These are phyloP conservation scores for Trifolium pratense DNA, from an alignment of 306 rosid genomes.

Conservation along the genomic window DNA sequence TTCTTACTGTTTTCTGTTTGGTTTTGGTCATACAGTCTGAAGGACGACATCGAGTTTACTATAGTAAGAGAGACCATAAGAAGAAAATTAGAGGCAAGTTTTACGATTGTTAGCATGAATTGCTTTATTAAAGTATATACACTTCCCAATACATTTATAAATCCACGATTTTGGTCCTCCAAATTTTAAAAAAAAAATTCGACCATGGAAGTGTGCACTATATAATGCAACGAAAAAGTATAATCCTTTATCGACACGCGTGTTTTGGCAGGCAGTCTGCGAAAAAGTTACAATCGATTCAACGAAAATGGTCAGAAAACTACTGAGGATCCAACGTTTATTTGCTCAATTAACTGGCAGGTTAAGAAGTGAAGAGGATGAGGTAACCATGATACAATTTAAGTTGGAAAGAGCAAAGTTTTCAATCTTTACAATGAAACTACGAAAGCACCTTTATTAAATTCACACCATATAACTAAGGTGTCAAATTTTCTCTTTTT, in stretches of 20 bases:
- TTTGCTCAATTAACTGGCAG: slow-evolving; percentile 73
- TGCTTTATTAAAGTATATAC: slow-evolving; percentile 5
- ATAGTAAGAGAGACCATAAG: slow-evolving; percentile 82
- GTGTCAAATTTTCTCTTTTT: not conserved
- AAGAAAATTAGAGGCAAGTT: slow-evolving; percentile 22
- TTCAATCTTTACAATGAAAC: not conserved
- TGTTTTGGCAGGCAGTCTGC: slow-evolving; percentile 66
- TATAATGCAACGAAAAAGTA: too few species aligned
- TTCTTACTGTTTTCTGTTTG: too few species aligned
- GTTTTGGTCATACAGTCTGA: not conserved
- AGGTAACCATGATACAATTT: slow-evolving; percentile 57
- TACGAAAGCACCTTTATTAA: slow-evolving; percentile 19
- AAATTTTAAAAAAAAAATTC: too few species aligned
- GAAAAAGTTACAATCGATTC: too few species aligned
- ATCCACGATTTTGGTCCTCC: too few species aligned
- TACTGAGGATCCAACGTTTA: slow-evolving; percentile 86
- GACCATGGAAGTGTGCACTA: too few species aligned
- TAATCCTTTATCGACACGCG: not conserved
- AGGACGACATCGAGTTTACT: slow-evolving; percentile 87
- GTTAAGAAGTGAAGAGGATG: slow-evolving; percentile 79
- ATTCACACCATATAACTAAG: slow-evolving; percentile 23
- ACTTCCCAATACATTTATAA: not conserved
- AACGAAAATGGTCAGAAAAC: slow-evolving; percentile 72
- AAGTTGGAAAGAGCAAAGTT: not conserved
- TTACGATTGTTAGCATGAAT: not conserved